These are phyloP conservation scores for Cystobasidiaceae sp. DNA, from an alignment of 1,284 basidiomycete genomes.

Conservation along the genomic window DNA sequence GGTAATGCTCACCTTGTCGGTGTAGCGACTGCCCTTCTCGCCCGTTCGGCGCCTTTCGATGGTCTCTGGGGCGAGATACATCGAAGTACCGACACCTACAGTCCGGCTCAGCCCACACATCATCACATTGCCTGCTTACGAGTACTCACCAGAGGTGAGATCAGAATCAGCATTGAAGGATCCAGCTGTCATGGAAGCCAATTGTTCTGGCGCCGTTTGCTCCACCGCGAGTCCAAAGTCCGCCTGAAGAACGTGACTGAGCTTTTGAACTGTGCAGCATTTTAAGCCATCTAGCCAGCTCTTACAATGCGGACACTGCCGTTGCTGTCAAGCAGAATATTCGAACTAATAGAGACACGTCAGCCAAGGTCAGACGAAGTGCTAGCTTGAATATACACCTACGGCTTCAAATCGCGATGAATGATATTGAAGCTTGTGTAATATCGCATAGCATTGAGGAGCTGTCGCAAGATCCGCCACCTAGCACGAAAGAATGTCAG, in stretches of 20 bases:
- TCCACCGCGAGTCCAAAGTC: slow-evolving; percentile 43
- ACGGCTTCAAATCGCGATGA: slow-evolving; percentile 42
- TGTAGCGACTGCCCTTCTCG: slow-evolving; percentile 9
- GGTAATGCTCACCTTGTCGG: slow-evolving; percentile 13
- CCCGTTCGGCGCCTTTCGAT: slow-evolving; percentile 11
- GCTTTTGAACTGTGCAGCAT: neutral
- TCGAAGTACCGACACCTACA: slow-evolving; percentile 40
- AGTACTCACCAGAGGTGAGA: slow-evolving; percentile 38
- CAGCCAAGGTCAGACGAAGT: neutral
- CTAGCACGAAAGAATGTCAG: neutral
- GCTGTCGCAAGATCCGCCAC: slow-evolving; percentile 40
- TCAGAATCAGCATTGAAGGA: slow-evolving; percentile 37
- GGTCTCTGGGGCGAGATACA: slow-evolving; percentile 42
- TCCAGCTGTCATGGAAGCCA: slow-evolving; percentile 1
- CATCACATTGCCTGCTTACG: neutral
- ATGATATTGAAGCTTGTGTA: slow-evolving; percentile 40
- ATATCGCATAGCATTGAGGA: slow-evolving; percentile 41
- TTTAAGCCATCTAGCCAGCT: neutral
- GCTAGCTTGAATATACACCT: neutral
- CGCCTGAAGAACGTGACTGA: slow-evolving; percentile 2
- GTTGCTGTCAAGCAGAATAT: slow-evolving; percentile 41
- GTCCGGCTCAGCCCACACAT: too few species aligned
- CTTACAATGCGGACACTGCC: slow-evolving; percentile 40
- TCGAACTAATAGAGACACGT: slow-evolving; percentile 23
- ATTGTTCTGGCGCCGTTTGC: slow-evolving; percentile 34